A percentile compares a stretch with the other conserved stretches of the same genome.
Evolutionary conservation across 2,329 filamentous ascomycete species (phyloP).

Genomic region (Torrubiellomyces zombiae): DNA sequence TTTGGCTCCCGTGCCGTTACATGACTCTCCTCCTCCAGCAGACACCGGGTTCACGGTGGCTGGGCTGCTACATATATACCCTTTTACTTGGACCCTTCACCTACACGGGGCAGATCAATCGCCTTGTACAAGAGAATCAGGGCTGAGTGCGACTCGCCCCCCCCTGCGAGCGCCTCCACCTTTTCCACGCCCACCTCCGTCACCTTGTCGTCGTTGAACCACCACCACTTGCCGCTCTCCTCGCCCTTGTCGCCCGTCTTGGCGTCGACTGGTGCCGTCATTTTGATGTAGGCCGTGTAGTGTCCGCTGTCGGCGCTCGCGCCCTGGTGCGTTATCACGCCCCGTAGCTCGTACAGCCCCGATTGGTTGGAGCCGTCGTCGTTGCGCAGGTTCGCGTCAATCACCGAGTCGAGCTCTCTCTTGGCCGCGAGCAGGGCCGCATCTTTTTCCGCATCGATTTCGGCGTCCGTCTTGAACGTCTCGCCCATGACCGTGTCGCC

Average conservation of each 20-base stretch:
- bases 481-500: constrained; percentile 61
- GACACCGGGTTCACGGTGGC: too few species aligned
- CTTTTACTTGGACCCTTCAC: constrained; percentile 23
- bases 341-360: constrained; percentile 85
- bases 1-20: too few species aligned
- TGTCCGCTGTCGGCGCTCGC: constrained; percentile 94
- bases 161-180: constrained; percentile 77
- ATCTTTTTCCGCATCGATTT: constrained; percentile 73
- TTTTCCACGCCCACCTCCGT: constrained; percentile 81
- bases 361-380: constrained; percentile 84
- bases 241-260: constrained; percentile 61
- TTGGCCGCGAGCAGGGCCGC: constrained; percentile 63
- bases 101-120: constrained; percentile 47
- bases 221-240: constrained; percentile 97
- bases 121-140: constrained; percentile 67
- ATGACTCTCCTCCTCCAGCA: too few species aligned
- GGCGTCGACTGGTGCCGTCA: constrained; percentile 55
- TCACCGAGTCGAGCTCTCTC: constrained; percentile 68
- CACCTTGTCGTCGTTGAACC: constrained; percentile 99
- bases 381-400: constrained; percentile 55
- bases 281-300: constrained; percentile 97
- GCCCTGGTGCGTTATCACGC: constrained; percentile 90
- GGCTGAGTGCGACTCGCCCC: constrained; percentile 73
- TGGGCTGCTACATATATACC: too few species aligned
- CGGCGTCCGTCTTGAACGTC: constrained; percentile 81